phyloP scores from a whole-genome alignment of 2,329 filamentous ascomycete genomes.

The Stachybotrys echinatus region DNA sequence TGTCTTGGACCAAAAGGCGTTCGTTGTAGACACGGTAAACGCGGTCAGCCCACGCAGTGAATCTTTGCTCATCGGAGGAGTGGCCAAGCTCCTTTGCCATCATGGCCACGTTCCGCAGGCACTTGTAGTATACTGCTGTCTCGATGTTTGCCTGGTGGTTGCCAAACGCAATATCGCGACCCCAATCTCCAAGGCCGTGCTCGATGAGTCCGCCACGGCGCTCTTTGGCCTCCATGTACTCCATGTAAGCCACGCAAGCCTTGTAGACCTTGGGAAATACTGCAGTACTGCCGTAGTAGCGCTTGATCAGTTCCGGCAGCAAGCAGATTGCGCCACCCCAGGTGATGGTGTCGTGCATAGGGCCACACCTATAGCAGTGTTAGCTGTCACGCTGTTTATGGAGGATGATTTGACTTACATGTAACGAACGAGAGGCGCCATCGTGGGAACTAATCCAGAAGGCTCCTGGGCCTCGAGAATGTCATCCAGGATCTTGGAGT shows the following conservation, averaged over 20 bases:
- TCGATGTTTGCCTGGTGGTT: slow-evolving; percentile 40
- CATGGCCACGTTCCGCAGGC: slow-evolving; percentile 26
- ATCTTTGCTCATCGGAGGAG: slow-evolving; percentile 16
- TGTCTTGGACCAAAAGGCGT: slow-evolving; percentile 24
- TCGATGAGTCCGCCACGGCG: slow-evolving; percentile 33
- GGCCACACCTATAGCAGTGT: slow-evolving; percentile 27
- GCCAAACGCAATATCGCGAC: slow-evolving; percentile 34
- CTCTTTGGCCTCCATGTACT: slow-evolving; percentile 33
- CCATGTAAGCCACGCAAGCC: slow-evolving; percentile 32
- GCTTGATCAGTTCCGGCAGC: slow-evolving; percentile 28
- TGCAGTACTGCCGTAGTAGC: slow-evolving; percentile 32
- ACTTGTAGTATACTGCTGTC: slow-evolving; percentile 36
- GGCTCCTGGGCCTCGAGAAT: slow-evolving; percentile 39
- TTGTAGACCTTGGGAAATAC: slow-evolving; percentile 29
- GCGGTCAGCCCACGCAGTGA: slow-evolving; percentile 18
- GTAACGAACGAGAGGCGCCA: slow-evolving; percentile 41
- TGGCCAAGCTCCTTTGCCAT: slow-evolving; percentile 26
- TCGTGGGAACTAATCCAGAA: slow-evolving; percentile 37
- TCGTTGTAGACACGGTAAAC: slow-evolving; percentile 26
- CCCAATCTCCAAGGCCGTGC: slow-evolving; percentile 38
- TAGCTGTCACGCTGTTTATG: not conserved
- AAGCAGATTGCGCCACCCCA: slow-evolving; percentile 34
- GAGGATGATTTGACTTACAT: slow-evolving; percentile 19
- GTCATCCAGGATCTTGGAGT: slow-evolving; percentile 41
- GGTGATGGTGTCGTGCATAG: slow-evolving; percentile 39